These are phyloP conservation scores for Lentinula sp. DNA, from an alignment of 768 basidiomycete species.

Conservation along the genomic window DNA sequence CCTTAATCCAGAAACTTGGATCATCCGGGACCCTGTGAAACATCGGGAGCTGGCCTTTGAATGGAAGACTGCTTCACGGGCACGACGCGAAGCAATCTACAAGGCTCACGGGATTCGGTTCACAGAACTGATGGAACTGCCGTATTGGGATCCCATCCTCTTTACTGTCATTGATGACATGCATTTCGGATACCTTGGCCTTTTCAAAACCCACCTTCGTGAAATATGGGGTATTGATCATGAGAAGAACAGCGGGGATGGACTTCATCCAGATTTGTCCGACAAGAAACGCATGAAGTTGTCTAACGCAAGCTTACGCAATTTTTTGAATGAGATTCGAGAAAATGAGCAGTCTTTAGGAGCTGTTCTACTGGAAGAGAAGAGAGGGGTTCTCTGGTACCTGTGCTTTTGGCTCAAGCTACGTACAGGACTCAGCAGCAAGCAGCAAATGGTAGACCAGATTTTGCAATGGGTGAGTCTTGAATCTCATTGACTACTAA, in stretches of 20 bases:
- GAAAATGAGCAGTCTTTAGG: background rate
- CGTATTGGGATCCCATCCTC: constrained; percentile 26
- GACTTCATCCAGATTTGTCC: background rate
- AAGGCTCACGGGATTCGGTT: constrained; percentile 20
- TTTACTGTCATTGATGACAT: constrained; percentile 11
- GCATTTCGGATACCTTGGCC: constrained; percentile 22
- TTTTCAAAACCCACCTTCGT: constrained; percentile 19
- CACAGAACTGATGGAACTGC: constrained; percentile 22
- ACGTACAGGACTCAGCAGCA: background rate
- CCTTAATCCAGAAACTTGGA: constrained; percentile 13
- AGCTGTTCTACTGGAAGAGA: background rate
- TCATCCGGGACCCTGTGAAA: constrained; percentile 5
- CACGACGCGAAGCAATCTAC: constrained; percentile 6
- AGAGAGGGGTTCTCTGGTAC: background rate
- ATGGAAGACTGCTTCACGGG: constrained; percentile 13
- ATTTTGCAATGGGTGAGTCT: background rate
- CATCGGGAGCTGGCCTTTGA: constrained; percentile 9
- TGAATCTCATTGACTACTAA: too few species aligned
- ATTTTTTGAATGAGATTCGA: background rate
- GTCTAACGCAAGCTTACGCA: background rate
- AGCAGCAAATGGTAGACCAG: background rate
- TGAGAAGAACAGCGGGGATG: constrained; percentile 2
- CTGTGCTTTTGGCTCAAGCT: background rate
- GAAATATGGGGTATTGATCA: constrained; percentile 14
- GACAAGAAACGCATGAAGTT: background rate